Conservation (phyloP, 2,329 filamentous ascomycete genomes). For the Penicillium sp. region DNA sequence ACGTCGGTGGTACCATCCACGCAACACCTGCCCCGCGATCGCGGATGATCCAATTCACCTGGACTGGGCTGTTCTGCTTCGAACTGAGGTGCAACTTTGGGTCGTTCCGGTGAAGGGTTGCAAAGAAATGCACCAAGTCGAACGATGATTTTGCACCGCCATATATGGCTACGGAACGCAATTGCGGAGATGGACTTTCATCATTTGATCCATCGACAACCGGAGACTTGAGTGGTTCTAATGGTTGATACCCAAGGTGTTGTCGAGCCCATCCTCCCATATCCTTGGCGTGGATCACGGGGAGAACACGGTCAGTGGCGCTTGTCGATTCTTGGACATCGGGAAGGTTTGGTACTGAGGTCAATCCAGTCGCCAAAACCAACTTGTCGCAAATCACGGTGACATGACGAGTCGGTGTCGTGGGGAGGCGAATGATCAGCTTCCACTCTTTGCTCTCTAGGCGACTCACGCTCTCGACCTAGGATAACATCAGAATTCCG, state of each 20-base stretch:
- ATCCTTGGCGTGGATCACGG: slow-evolving; percentile 26
- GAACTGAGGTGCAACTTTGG: slow-evolving; percentile 10
- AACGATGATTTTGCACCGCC: slow-evolving; percentile 31
- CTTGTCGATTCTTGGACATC: background rate
- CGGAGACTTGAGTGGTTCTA: background rate
- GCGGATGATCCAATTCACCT: slow-evolving; percentile 29
- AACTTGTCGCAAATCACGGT: slow-evolving; percentile 30
- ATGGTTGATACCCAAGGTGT: slow-evolving; percentile 24
- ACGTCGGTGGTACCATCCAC: slow-evolving; percentile 27
- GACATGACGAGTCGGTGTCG: background rate
- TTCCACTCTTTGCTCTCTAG: slow-evolving; percentile 26
- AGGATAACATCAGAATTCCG: background rate
- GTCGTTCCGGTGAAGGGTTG: slow-evolving; percentile 22
- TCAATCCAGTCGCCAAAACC: slow-evolving; percentile 30
- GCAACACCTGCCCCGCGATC: slow-evolving; percentile 21
- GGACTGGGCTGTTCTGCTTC: slow-evolving; percentile 10
- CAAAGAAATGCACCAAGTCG: slow-evolving; percentile 30
- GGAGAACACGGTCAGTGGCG: background rate
- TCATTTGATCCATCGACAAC: background rate
- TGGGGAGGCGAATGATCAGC: slow-evolving; percentile 15
- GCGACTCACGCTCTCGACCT: slow-evolving; percentile 25
- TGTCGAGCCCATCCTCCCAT: slow-evolving; percentile 24
- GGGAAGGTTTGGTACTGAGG: slow-evolving; percentile 27
- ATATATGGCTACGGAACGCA: slow-evolving; percentile 23
- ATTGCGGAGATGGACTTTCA: background rate